Evolutionary conservation across 106 monocot genomes (phyloP), one percentile per base, ranked within the genome.

Genomic region (Phalaenopsis equestris): DNA sequence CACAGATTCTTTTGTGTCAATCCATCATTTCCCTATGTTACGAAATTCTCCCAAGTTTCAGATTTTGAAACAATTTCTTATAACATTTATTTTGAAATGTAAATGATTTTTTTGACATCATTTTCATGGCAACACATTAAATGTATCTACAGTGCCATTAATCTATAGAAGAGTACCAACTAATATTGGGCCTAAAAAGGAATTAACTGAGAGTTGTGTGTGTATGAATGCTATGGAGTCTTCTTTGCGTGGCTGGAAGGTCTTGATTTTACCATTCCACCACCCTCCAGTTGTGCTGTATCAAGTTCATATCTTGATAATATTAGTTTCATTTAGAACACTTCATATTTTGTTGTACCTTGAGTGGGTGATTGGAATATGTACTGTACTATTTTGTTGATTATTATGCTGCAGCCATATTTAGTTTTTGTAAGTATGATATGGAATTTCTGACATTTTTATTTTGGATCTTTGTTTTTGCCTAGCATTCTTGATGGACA

Each of bases 401-500:
- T 56, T 1, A 57, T 42, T 18, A 4, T n/a, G 21, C 21, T 61
- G 21, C 61, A n/a, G 61, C 8, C n/a, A 21, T 61, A 61, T 61
- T 61, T 3, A 5, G 19, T 57, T 12, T 12, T 30, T 68, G 7
- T 15, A 48, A 18, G 41, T 47, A 23, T 47, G 76, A 23, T 78
- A 38, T 39, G 3, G 11, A 5, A 56, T 57, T n/a, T 8, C 77
- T 41, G 14, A 42, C 16, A 41, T 37, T 73, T 42, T 42, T 73
- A 42, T 74, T 52, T 48, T 52, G 21, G 0, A 7, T 47, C 12
- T 23, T 48, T 76, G 16, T 24, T 61, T 47, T 79, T 86, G 56
- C 39, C 39, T 84, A 98, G 97, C 45, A 95, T 99, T 87, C 86
- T 95, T 74, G 79, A 95, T 86, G 90, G 90, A 36, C 94, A 90